A percentile compares a stretch with the other conserved stretches of the same genome.
phyloP scores from a whole-genome alignment of 768 basidiomycete genomes.

The Omphalotus guepiniiformis region DNA sequence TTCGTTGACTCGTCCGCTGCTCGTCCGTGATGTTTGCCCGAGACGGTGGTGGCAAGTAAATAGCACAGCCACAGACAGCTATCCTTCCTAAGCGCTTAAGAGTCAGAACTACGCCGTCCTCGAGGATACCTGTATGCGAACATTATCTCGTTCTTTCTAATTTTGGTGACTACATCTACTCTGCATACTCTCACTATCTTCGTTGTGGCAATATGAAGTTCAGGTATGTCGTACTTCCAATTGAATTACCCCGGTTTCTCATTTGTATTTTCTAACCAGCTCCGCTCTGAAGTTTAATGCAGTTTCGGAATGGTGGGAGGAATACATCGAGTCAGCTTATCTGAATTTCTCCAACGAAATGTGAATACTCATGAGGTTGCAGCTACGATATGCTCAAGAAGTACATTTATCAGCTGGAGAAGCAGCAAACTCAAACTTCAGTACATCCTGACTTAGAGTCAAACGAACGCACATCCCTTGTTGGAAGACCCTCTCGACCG shows the following conservation, averaged over 20 bases:
- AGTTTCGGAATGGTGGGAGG: slow-evolving; percentile 89
- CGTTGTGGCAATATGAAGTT: slow-evolving; percentile 71
- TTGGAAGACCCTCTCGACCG: slow-evolving; percentile 32
- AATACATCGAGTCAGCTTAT: slow-evolving; percentile 77
- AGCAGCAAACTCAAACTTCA: slow-evolving; percentile 49
- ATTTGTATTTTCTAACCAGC: slow-evolving; percentile 29
- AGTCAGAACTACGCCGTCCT: no score
- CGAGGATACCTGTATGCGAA: no score
- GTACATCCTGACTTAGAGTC: slow-evolving; percentile 56
- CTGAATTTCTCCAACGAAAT: not conserved
- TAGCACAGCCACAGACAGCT: no score
- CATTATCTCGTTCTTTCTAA: no score
- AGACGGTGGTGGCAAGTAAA: no score
- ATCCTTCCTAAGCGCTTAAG: no score
- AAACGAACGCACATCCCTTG: slow-evolving; percentile 55
- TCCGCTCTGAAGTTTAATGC: slow-evolving; percentile 90
- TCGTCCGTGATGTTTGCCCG: no score
- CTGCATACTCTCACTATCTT: no score
- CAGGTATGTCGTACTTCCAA: slow-evolving; percentile 51
- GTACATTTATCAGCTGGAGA: slow-evolving; percentile 82
- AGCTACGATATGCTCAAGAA: slow-evolving; percentile 88
- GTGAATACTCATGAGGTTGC: not conserved
- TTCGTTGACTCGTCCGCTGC: no score
- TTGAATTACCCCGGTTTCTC: no score
- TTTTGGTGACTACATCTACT: no score